phyloP scores from a whole-genome alignment of 805 yeast genomes.

The Diddensiella caesifluorescens region DNA sequence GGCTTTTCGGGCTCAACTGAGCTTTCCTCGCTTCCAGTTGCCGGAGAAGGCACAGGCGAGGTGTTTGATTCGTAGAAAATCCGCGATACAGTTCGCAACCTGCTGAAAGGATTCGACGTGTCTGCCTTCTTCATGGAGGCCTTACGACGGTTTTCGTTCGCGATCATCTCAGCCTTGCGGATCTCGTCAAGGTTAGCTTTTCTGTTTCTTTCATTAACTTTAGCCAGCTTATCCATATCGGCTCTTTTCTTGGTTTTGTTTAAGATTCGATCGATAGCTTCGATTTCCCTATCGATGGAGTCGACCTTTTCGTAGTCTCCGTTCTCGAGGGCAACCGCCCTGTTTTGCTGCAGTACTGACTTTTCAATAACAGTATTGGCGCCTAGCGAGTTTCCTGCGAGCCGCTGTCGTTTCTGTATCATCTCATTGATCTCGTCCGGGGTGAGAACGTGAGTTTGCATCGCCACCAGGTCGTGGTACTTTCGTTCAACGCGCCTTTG shows the following conservation, averaged over 20 bases:
- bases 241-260: slow-evolving; percentile 10
- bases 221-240: slow-evolving; percentile 47
- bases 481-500: slow-evolving; percentile 60
- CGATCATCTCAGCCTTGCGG: slow-evolving; percentile 70
- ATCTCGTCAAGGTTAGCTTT: slow-evolving; percentile 70
- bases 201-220: slow-evolving; percentile 80
- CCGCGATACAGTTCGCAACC: slow-evolving; percentile 82
- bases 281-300: slow-evolving; percentile 32
- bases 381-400: slow-evolving; percentile 53
- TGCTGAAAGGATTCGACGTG: slow-evolving; percentile 72
- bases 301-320: slow-evolving; percentile 31
- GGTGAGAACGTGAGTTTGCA: slow-evolving; percentile 63
- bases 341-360: slow-evolving; percentile 63
- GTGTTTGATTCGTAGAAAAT: slow-evolving; percentile 55
- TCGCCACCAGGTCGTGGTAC: slow-evolving; percentile 52
- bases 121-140: slow-evolving; percentile 31
- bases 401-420: slow-evolving; percentile 64
- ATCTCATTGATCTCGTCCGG: slow-evolving; percentile 69
- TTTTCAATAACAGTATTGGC: slow-evolving; percentile 74
- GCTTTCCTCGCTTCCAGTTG: slow-evolving; percentile 54
- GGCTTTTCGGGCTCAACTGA: slow-evolving; percentile 31
- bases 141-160: slow-evolving; percentile 49
- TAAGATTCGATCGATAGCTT: slow-evolving; percentile 23
- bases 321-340: slow-evolving; percentile 62
- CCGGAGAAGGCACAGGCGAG: slow-evolving; percentile 34